These are phyloP conservation scores for Ramichloridium luteum DNA, from an alignment of 2,329 filamentous ascomycete species.

Conservation along the genomic window DNA sequence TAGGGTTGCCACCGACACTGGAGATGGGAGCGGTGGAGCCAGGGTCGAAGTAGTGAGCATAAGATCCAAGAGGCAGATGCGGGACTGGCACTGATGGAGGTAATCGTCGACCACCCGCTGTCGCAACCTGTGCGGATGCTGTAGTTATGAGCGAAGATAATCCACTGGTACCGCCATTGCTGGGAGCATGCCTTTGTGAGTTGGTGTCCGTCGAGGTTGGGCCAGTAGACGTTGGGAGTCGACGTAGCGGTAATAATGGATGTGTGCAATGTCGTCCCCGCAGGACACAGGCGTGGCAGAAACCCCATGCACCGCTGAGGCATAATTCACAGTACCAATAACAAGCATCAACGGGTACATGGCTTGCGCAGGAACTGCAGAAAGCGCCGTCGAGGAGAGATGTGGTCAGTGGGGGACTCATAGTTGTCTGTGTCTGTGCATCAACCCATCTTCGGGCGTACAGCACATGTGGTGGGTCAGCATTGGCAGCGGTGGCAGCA, in stretches of 20 bases:
- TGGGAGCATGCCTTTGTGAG: too few species aligned
- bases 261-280: slow-evolving; percentile 72
- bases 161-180: too few species aligned
- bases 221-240: slow-evolving; percentile 18
- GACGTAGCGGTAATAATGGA: slow-evolving; percentile 56
- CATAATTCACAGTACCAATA: slow-evolving; percentile 83
- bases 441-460: slow-evolving; percentile 33
- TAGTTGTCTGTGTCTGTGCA: too few species aligned
- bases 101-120: too few species aligned
- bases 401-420: too few species aligned
- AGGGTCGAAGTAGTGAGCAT: too few species aligned
- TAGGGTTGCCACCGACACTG: too few species aligned
- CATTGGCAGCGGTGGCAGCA: slow-evolving; percentile 27
- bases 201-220: slow-evolving; percentile 41
- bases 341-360: slow-evolving; percentile 62
- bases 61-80: too few species aligned
- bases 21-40: too few species aligned
- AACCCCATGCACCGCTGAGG: slow-evolving; percentile 91
- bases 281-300: slow-evolving; percentile 78
- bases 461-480: slow-evolving; percentile 42
- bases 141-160: too few species aligned
- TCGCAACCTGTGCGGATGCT: too few species aligned
- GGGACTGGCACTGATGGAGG: too few species aligned
- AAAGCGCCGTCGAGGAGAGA: slow-evolving; percentile 71
- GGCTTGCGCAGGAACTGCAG: slow-evolving; percentile 67